A percentile compares a stretch with the other conserved stretches of the same genome.
These are phyloP conservation scores for Hippophae rhamnoides DNA, from an alignment of 306 rosid genomes.

Conservation along the genomic window DNA sequence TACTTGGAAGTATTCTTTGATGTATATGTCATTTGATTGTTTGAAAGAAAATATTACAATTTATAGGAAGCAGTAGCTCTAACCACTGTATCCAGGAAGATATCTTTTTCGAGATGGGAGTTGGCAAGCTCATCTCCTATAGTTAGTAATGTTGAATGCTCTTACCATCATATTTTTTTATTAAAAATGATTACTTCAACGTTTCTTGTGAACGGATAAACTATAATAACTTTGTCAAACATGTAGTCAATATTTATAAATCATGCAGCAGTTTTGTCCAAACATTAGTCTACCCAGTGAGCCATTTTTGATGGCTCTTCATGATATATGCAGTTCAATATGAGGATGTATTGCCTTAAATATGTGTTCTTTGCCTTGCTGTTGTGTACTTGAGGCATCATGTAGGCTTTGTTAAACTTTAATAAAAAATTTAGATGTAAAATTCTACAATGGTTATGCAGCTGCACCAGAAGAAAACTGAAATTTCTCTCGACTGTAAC, in stretches of 20 bases:
- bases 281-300: too few species aligned
- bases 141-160: neutral
- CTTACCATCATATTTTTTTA: neutral
- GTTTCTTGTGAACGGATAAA: neutral
- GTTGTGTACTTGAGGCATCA: too few species aligned
- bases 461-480: neutral
- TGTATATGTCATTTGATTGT: neutral
- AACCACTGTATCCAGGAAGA: slow-evolving; percentile 79
- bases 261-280: too few species aligned
- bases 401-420: too few species aligned
- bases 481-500: neutral
- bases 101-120: slow-evolving; percentile 72
- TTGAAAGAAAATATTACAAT: slow-evolving; percentile 11
- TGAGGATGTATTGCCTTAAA: too few species aligned
- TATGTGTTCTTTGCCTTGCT: too few species aligned
- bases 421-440: too few species aligned
- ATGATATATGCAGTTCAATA: neutral
- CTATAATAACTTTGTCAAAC: neutral
- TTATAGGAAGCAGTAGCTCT: slow-evolving; percentile 82
- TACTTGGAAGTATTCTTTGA: too few species aligned
- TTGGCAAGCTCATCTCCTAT: slow-evolving; percentile 39
- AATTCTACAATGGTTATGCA: neutral
- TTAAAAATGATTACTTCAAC: neutral
- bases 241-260: too few species aligned
- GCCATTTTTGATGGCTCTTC: too few species aligned